Evolutionary conservation across 306 rosid genomes (phyloP).

Genomic region (Begonia fuchsioides): DNA sequence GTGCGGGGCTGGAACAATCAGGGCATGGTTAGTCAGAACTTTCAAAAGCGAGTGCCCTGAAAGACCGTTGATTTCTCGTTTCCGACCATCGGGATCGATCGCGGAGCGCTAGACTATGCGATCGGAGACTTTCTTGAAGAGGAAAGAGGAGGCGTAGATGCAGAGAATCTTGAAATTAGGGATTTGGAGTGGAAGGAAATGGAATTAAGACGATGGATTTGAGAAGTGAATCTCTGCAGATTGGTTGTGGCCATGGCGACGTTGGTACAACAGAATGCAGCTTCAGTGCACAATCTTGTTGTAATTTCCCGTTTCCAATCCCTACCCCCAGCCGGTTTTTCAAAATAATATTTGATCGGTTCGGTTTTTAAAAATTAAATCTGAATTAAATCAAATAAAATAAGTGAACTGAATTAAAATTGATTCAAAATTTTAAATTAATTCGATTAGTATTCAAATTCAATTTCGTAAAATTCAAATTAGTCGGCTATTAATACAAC

Average conservation of each 20-base stretch:
- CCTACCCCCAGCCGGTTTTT: too few relatives aligned
- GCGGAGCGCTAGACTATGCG: conserved; percentile 70
- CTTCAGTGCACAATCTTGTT: too few relatives aligned
- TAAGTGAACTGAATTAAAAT: too few relatives aligned
- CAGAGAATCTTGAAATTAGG: conserved; percentile 35
- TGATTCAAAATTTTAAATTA: too few relatives aligned
- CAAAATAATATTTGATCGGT: too few relatives aligned
- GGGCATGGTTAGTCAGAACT: conserved; percentile 51
- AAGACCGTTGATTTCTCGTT: conserved; percentile 57
- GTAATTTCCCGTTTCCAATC: too few relatives aligned
- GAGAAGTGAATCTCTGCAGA: conserved; percentile 41
- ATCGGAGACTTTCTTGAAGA: conserved; percentile 56
- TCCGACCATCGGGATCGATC: conserved; percentile 51
- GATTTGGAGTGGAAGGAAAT: conserved; percentile 43
- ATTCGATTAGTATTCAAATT: too few relatives aligned
- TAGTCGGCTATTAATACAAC: too few relatives aligned
- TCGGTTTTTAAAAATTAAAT: too few relatives aligned
- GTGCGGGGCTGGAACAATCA: conserved; percentile 80
- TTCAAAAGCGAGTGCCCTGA: conserved; percentile 73
- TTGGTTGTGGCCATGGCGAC: conserved; percentile 47
- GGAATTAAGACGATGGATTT: conserved; percentile 34
- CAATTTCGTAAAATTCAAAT: too few relatives aligned
- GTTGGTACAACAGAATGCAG: too few relatives aligned
- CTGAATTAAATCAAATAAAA: too few relatives aligned
- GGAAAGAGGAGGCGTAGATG: conserved; percentile 16